These are phyloP conservation scores for Crepidotus variabilis DNA, from an alignment of 768 basidiomycete species.

Conservation along the genomic window DNA sequence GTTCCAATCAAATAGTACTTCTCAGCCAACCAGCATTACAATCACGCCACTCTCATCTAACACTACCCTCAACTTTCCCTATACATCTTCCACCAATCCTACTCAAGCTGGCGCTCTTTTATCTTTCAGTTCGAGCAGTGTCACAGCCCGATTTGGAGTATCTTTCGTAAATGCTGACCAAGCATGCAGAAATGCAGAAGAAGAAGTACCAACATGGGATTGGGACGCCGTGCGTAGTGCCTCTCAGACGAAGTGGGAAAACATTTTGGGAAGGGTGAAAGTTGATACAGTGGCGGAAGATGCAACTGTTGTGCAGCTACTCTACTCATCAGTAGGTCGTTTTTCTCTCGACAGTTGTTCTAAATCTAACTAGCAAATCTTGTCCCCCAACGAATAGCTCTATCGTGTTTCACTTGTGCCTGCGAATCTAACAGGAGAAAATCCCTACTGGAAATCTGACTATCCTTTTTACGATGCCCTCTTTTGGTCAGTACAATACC, in stretches of 20 bases:
- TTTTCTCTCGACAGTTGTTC: neutral
- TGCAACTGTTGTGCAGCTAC: constrained; percentile 36
- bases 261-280: constrained; percentile 33
- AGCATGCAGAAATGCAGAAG: constrained; percentile 56
- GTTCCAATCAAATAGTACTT: constrained; percentile 32
- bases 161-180: constrained; percentile 50
- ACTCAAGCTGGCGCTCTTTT: constrained; percentile 45
- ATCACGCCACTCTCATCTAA: constrained; percentile 23
- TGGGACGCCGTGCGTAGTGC: constrained; percentile 37
- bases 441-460: constrained; percentile 44
- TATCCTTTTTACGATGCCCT: constrained; percentile 49
- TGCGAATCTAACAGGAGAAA: constrained; percentile 46
- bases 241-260: constrained; percentile 39
- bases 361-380: neutral
- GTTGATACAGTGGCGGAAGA: constrained; percentile 34
- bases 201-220: constrained; percentile 47
- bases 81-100: constrained; percentile 30
- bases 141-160: constrained; percentile 54
- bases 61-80: constrained; percentile 34
- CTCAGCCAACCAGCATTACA: constrained; percentile 29
- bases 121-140: constrained; percentile 29
- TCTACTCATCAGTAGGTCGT: constrained; percentile 43
- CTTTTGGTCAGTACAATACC: constrained; percentile 35
- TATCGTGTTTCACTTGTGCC: constrained; percentile 49
- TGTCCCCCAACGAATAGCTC: constrained; percentile 24